phyloP scores from a whole-genome alignment of 1,139 yeast genomes.

The Pichia sorboxylosa region DNA sequence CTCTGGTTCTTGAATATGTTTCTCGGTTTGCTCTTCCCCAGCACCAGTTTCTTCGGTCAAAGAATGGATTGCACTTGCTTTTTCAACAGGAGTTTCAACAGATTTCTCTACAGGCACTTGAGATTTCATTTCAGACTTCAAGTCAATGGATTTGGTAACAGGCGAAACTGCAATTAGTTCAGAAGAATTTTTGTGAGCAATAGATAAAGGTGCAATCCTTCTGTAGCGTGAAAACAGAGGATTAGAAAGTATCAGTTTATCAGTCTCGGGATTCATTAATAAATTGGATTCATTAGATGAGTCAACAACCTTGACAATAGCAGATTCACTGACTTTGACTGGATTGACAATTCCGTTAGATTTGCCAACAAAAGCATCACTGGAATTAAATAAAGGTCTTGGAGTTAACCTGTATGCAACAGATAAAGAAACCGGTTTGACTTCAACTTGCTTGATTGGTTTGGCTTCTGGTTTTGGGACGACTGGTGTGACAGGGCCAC shows the following conservation, averaged over 20 bases:
- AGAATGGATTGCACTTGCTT: conserved; percentile 1
- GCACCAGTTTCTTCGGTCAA: not conserved
- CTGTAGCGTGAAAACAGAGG: conserved; percentile 60
- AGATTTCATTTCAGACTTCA: conserved; percentile 6
- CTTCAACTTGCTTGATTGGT: conserved; percentile 45
- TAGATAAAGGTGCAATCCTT: conserved; percentile 44
- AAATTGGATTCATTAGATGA: conserved; percentile 11
- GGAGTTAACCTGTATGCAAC: conserved; percentile 57
- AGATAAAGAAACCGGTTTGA: conserved; percentile 48
- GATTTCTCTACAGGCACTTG: not conserved
- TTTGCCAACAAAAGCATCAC: conserved; percentile 13
- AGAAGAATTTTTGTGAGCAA: conserved; percentile 32
- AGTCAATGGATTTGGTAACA: conserved; percentile 4
- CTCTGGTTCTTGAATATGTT: not conserved
- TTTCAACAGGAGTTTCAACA: not conserved
- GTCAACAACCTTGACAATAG: conserved; percentile 15
- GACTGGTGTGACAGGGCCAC: conserved; percentile 34
- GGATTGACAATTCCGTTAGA: conserved; percentile 18
- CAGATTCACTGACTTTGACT: conserved; percentile 17
- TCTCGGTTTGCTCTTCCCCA: conserved; percentile 1
- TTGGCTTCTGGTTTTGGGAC: conserved; percentile 19
- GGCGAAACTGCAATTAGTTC: conserved; percentile 1
- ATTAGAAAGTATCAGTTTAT: conserved; percentile 58
- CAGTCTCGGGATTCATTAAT: conserved; percentile 35
- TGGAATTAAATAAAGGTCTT: conserved; percentile 26